Percentiles rank a stretch among this genome's conserved stretches.
Conservation (phyloP, 805 yeast genomes). For the Candida schatavii region DNA sequence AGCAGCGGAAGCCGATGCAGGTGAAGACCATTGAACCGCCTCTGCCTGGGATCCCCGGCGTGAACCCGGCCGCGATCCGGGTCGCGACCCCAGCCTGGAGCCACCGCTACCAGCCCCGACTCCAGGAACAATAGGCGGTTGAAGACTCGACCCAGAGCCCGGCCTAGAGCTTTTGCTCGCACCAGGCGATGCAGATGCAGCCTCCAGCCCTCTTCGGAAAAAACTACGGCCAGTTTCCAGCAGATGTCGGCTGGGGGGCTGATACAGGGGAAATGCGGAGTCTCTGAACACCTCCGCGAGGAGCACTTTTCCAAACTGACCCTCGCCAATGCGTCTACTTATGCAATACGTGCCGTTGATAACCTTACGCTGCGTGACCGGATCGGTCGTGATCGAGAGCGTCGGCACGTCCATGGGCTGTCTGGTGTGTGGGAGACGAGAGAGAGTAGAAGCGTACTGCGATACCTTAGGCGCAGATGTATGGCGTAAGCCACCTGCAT, state of each 20-base stretch:
- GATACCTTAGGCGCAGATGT: no score
- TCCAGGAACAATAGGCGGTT: no score
- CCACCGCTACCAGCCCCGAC: no score
- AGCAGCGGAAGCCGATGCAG: not conserved
- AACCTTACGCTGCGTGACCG: constrained; percentile 26
- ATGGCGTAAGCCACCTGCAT: no score
- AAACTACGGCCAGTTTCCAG: constrained; percentile 19
- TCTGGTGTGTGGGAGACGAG: no score
- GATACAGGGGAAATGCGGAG: constrained; percentile 10
- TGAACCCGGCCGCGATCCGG: not conserved
- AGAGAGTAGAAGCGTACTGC: no score
- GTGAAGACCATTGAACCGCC: not conserved
- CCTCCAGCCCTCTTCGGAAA: constrained; percentile 3
- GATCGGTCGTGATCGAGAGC: constrained; percentile 28
- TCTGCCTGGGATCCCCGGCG: not conserved
- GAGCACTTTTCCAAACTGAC: constrained; percentile 44
- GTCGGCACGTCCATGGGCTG: constrained; percentile 23
- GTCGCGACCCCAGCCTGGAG: not conserved
- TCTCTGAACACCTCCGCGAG: constrained; percentile 21
- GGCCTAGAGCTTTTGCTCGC: not conserved
- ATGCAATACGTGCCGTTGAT: constrained; percentile 35
- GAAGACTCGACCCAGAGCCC: not conserved
- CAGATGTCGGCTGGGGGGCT: constrained; percentile 17
- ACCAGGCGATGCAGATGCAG: not conserved
- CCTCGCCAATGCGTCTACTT: constrained; percentile 39